Conservation (phyloP, 768 basidiomycete genomes). For the Gloeophyllum trabeum region DNA sequence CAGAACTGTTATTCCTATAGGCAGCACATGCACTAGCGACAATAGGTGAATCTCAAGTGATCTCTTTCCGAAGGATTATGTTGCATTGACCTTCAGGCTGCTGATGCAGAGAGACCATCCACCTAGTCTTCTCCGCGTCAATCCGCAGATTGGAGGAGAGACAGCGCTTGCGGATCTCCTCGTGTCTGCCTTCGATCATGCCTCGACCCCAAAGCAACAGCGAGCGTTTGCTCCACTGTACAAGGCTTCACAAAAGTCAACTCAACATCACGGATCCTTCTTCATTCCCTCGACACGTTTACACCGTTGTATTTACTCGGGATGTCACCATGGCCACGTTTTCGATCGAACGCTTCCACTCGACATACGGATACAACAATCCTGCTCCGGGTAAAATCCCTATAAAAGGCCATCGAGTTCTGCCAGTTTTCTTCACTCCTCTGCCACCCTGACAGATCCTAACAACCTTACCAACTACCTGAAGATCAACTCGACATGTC, state of each 20-base stretch:
- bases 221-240: slow-evolving; percentile 63
- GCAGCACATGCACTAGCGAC: too few species aligned
- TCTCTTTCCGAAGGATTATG: too few species aligned
- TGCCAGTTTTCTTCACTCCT: neutral
- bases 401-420: neutral
- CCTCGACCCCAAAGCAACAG: slow-evolving; percentile 41
- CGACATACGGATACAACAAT: slow-evolving; percentile 6
- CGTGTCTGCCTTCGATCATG: slow-evolving; percentile 64
- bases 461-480: too few species aligned
- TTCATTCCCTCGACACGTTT: slow-evolving; percentile 67
- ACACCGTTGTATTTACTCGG: slow-evolving; percentile 57
- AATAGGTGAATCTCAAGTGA: too few species aligned
- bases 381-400: neutral
- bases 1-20: too few species aligned
- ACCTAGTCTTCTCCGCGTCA: too few species aligned
- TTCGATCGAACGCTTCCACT: slow-evolving; percentile 48
- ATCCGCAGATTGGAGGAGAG: slow-evolving; percentile 20
- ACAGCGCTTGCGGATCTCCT: slow-evolving; percentile 38
- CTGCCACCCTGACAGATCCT: too few species aligned
- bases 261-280: slow-evolving; percentile 40
- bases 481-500: neutral
- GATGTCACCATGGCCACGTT: slow-evolving; percentile 72
- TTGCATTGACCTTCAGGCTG: too few species aligned
- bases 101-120: too few species aligned
- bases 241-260: slow-evolving; percentile 43